Evolutionary conservation across 441 rosid species (phyloP).

Genomic region (Pelargonium australe): DNA sequence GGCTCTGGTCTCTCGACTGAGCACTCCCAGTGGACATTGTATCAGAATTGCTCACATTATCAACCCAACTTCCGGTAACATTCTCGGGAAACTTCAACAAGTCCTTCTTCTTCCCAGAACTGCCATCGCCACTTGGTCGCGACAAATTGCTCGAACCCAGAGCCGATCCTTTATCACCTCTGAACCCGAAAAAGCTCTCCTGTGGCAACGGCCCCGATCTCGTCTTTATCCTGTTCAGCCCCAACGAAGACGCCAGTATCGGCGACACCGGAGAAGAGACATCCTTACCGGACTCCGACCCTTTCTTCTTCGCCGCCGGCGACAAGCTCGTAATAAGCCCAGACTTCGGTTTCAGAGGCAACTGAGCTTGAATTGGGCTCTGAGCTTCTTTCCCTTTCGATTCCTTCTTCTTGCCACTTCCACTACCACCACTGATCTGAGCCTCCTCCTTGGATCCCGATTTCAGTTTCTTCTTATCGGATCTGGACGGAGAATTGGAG

Average conservation of each 20-base stretch:
- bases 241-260: slow-evolving; percentile 78
- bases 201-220: slow-evolving; percentile 92
- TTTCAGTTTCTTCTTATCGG: slow-evolving; percentile 79
- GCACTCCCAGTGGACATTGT: slow-evolving; percentile 42
- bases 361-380: slow-evolving; percentile 18
- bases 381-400: slow-evolving; percentile 38
- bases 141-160: slow-evolving; percentile 72
- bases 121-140: slow-evolving; percentile 31
- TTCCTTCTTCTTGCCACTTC: slow-evolving; percentile 43
- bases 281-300: slow-evolving; percentile 30
- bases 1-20: slow-evolving; percentile 51
- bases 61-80: slow-evolving; percentile 27
- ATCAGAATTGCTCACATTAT: slow-evolving; percentile 36
- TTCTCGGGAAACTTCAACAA: slow-evolving; percentile 34
- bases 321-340: neutral
- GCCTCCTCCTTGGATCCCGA: slow-evolving; percentile 49
- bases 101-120: slow-evolving; percentile 46
- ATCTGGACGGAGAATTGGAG: slow-evolving; percentile 83
- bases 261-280: slow-evolving; percentile 67
- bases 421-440: slow-evolving; percentile 10
- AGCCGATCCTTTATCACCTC: slow-evolving; percentile 53
- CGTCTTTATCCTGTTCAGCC: slow-evolving; percentile 86
- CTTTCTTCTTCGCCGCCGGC: slow-evolving; percentile 35
- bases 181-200: slow-evolving; percentile 66
- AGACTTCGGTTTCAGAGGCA: slow-evolving; percentile 4